These are phyloP conservation scores for Tarenaya hassleriana DNA, from an alignment of 345 rosid genomes.

Conservation along the genomic window DNA sequence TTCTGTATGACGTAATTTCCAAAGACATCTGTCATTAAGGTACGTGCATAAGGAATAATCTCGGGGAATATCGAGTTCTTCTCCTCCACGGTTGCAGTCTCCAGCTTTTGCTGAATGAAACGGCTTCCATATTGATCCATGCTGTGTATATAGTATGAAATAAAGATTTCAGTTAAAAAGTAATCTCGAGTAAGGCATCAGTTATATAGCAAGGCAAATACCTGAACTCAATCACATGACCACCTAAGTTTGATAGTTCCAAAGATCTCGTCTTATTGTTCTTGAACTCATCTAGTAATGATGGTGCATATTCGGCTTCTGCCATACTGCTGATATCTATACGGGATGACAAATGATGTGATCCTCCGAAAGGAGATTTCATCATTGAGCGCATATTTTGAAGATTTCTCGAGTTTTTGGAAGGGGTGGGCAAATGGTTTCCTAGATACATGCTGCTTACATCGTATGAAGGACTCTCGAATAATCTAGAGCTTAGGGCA, in stretches of 20 bases:
- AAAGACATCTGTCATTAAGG: constrained; percentile 98
- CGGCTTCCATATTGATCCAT: constrained; percentile 94
- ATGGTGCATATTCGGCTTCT: constrained; percentile 42
- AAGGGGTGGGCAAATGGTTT: constrained; percentile 46
- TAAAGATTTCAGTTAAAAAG: constrained; percentile 9
- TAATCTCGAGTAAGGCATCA: constrained; percentile 10
- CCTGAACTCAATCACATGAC: constrained; percentile 91
- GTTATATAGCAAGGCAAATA: constrained; percentile 25
- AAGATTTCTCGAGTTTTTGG: constrained; percentile 47
- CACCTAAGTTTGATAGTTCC: constrained; percentile 66
- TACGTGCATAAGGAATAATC: constrained; percentile 66
- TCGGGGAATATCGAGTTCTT: constrained; percentile 76
- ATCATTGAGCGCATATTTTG: constrained; percentile 53
- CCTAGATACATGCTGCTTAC: constrained; percentile 38
- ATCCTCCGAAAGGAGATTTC: constrained; percentile 49
- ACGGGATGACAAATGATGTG: constrained; percentile 45
- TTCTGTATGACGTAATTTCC: constrained; percentile 97
- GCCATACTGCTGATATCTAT: constrained; percentile 44
- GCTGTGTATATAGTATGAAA: constrained; percentile 54
- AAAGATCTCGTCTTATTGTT: constrained; percentile 65
- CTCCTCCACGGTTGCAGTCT: constrained; percentile 66
- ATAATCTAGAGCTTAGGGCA: constrained; percentile 40
- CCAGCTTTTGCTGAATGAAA: constrained; percentile 96
- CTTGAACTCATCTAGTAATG: constrained; percentile 84
- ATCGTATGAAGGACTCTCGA: constrained; percentile 50